A percentile compares a stretch with the other conserved stretches of the same genome.
Evolutionary conservation across 441 rosid genomes (phyloP).

Genomic region (Adansonia gregorii): DNA sequence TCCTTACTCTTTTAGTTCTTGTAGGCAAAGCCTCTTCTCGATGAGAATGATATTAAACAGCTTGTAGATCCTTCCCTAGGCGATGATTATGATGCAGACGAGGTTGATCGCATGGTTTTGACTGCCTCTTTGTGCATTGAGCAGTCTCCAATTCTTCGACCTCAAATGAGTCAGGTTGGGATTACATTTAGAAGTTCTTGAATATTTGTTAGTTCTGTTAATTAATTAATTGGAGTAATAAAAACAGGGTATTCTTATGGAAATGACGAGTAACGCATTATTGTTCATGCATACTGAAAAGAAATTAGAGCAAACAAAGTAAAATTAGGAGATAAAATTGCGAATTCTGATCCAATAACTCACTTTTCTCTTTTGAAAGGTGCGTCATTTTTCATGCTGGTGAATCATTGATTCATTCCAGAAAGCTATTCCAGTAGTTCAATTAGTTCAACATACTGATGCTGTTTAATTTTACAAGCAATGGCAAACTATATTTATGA

Average conservation of each 20-base stretch:
- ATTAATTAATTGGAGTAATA: not conserved
- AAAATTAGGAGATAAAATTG: not conserved
- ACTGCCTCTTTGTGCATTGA: conserved; percentile 82
- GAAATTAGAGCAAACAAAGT: not conserved
- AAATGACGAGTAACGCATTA: not conserved
- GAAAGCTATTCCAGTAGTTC: not conserved
- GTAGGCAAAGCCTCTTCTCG: conserved; percentile 85
- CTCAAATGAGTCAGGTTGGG: conserved; percentile 82
- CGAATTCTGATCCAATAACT: not conserved
- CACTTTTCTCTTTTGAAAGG: not conserved
- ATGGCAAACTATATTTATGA: not conserved
- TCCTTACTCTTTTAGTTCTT: conserved; percentile 18
- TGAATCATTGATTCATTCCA: not conserved
- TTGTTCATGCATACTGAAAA: not conserved
- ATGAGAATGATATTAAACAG: conserved; percentile 47
- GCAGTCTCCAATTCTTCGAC: conserved; percentile 78
- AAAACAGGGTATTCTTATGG: not conserved
- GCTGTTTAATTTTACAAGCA: not conserved
- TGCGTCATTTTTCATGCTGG: not conserved
- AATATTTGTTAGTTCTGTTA: not conserved
- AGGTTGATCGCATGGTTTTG: conserved; percentile 61
- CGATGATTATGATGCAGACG: conserved; percentile 55
- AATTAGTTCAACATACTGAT: not conserved
- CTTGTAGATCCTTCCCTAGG: conserved; percentile 74
- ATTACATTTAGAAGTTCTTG: conserved; percentile 15